These are phyloP conservation scores for Zygosaccharomyces sapae DNA, from an alignment of 1,139 yeast species.

Conservation along the genomic window DNA sequence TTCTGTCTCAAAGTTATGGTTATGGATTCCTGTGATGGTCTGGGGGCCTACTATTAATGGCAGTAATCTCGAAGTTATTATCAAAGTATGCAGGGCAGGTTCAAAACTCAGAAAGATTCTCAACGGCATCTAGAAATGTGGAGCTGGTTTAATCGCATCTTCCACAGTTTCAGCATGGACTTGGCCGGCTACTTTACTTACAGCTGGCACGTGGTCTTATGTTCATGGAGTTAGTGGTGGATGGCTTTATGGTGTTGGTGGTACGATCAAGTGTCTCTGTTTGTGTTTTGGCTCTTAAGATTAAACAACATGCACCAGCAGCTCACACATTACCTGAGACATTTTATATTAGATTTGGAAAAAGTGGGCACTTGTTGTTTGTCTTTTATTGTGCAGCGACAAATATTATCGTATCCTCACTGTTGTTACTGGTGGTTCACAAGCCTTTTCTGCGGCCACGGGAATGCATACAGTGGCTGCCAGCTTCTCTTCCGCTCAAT, in stretches of 20 bases:
- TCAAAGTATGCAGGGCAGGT: constrained; percentile 38
- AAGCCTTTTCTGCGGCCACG: constrained; percentile 29
- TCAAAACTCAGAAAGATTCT: constrained; percentile 42
- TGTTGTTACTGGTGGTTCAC: constrained; percentile 45
- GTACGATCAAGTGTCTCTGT: constrained; percentile 15
- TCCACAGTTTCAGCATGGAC: constrained; percentile 42
- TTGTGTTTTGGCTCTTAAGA: constrained; percentile 16
- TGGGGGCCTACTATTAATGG: constrained; percentile 43
- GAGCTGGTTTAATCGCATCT: constrained; percentile 41
- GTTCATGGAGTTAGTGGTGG: constrained; percentile 17
- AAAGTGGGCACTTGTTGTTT: constrained; percentile 37
- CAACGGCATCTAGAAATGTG: constrained; percentile 42
- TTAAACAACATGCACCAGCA: constrained; percentile 14
- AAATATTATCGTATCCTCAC: constrained; percentile 39
- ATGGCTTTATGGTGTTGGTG: constrained; percentile 16
- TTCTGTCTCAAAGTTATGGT: constrained; percentile 37
- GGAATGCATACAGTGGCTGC: constrained; percentile 51
- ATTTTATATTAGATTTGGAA: constrained; percentile 44
- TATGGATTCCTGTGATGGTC: constrained; percentile 41
- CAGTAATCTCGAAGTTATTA: constrained; percentile 36
- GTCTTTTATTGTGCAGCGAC: constrained; percentile 38
- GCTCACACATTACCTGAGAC: constrained; percentile 35
- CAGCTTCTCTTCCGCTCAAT: constrained; percentile 49
- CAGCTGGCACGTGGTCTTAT: constrained; percentile 27
- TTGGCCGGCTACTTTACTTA: constrained; percentile 43